Base-by-base conservation (phyloP, 139 green algal species). In the Chlorella vulgaris region DNA sequence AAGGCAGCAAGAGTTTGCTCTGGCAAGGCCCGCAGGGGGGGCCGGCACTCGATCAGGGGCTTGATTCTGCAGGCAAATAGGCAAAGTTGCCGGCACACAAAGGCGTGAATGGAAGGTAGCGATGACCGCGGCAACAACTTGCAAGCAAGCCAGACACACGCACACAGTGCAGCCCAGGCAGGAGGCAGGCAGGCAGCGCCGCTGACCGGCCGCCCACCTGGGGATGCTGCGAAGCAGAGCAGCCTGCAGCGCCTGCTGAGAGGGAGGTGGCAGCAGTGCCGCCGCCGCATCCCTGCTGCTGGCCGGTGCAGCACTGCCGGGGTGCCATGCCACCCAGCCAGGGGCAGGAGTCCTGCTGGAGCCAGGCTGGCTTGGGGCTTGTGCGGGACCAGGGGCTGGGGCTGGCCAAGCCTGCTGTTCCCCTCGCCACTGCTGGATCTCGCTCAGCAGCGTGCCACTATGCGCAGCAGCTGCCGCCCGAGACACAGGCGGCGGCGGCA, bases 11-110 rank as follows among this genome's bases (percentile, higher is more conserved):
- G 73, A 6, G 36, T 68, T 26, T 24, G 33, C 33, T 39, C 26
- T 28, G 43, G 2, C 0, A 60, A 35, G 47, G 53, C n/a, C 7
- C 51, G 51, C 0, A 50, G 73, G 19, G 51, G 47, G 0, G 73
- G 51, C 33, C 68, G 73, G 73, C 73, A 69, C 1, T 39, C 53
- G 1, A 38, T 67, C 36, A 67, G 35, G 2, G 73, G 35, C 53
- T 42, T 19, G n/a, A 79, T 55, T 35, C 73, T 79, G 73, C 55
- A 21, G 55, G n/a, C n/a, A n/a, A n/a, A n/a, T n/a, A n/a, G n/a
- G n/a, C n/a, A n/a, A n/a, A n/a, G n/a, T n/a, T n/a, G n/a, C n/a
- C n/a, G n/a, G n/a, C n/a, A n/a, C n/a, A n/a, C n/a, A n/a, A n/a
- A n/a, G n/a, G n/a, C n/a, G n/a, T n/a, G n/a, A n/a, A n/a, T n/a